Percentiles rank a stretch among this genome's conserved stretches.
Conservation (phyloP, 2,329 filamentous ascomycete species). For the Sarocladium brachiariae region DNA sequence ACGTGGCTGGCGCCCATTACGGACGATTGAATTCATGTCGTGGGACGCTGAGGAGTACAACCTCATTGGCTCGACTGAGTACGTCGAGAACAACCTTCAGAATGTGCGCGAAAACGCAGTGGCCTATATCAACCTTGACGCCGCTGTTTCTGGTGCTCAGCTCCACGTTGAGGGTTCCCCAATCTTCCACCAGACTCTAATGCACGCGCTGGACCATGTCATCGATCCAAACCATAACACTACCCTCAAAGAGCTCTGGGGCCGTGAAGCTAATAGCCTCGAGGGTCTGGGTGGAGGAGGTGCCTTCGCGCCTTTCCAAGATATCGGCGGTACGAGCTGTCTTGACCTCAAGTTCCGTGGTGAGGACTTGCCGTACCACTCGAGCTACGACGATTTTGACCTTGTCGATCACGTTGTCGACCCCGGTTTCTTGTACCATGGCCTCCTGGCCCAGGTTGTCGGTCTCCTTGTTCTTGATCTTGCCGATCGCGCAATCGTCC, state of each 20-base stretch:
- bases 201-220: slow-evolving; percentile 67
- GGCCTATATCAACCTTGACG: slow-evolving; percentile 88
- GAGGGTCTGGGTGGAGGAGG: slow-evolving; percentile 66
- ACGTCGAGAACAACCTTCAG: slow-evolving; percentile 79
- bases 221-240: slow-evolving; percentile 64
- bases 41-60: slow-evolving; percentile 97
- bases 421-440: slow-evolving; percentile 76
- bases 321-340: slow-evolving; percentile 81
- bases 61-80: slow-evolving; percentile 87
- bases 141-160: slow-evolving; percentile 66
- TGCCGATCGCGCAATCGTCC: slow-evolving; percentile 71
- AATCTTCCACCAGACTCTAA: slow-evolving; percentile 64
- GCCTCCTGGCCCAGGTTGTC: slow-evolving; percentile 69
- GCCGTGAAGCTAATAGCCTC: slow-evolving; percentile 53
- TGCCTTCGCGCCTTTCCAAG: slow-evolving; percentile 86
- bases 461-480: slow-evolving; percentile 80
- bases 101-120: slow-evolving; percentile 65
- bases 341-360: slow-evolving; percentile 77
- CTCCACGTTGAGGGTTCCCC: slow-evolving; percentile 79
- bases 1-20: slow-evolving; percentile 80
- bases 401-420: slow-evolving; percentile 79
- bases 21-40: slow-evolving; percentile 94
- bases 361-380: slow-evolving; percentile 62
- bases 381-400: slow-evolving; percentile 83
- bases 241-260: slow-evolving; percentile 71